A percentile compares a stretch with the other conserved stretches of the same genome.
Conservation (phyloP, 2,329 filamentous ascomycete species). For the Penicillium sp. region DNA sequence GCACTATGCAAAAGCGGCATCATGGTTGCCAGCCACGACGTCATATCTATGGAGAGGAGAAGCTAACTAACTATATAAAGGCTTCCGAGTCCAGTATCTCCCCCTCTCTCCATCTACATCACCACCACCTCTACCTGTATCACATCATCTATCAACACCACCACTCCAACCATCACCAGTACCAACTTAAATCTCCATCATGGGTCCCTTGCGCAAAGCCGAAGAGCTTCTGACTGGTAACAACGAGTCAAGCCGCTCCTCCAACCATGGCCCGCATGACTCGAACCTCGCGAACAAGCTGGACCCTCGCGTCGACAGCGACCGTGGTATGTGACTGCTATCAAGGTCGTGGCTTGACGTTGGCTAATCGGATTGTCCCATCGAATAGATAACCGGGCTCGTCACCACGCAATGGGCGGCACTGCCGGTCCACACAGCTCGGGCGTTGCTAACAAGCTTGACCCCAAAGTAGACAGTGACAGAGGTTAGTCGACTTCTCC, state of each 20-base stretch:
- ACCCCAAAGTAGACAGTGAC: background rate
- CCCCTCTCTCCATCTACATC: too few relatives aligned
- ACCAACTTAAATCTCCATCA: background rate
- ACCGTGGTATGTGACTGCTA: background rate
- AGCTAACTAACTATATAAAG: too few relatives aligned
- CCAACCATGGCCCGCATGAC: constrained; percentile 11
- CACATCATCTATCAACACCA: too few relatives aligned
- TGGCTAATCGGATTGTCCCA: too few relatives aligned
- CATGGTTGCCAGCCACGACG: too few relatives aligned
- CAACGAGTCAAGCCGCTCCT: constrained; percentile 1
- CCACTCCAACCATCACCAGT: background rate
- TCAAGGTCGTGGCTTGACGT: too few relatives aligned
- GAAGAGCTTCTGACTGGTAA: constrained; percentile 5
- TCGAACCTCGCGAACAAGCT: constrained; percentile 12
- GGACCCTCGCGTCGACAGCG: constrained; percentile 16
- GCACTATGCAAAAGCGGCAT: too few relatives aligned
- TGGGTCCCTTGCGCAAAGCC: constrained; percentile 4
- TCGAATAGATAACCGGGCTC: background rate
- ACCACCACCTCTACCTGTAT: too few relatives aligned
- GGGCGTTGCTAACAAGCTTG: constrained; percentile 3
- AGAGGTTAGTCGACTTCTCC: background rate
- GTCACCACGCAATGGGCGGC: background rate
- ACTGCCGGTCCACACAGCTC: constrained; percentile 1
- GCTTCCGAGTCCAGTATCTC: too few relatives aligned
- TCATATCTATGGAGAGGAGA: too few relatives aligned